Evolutionary conservation across 2,329 filamentous ascomycete genomes (phyloP), one percentile per base, ranked within the genome.

Genomic region (Dissoconium aciculare): DNA sequence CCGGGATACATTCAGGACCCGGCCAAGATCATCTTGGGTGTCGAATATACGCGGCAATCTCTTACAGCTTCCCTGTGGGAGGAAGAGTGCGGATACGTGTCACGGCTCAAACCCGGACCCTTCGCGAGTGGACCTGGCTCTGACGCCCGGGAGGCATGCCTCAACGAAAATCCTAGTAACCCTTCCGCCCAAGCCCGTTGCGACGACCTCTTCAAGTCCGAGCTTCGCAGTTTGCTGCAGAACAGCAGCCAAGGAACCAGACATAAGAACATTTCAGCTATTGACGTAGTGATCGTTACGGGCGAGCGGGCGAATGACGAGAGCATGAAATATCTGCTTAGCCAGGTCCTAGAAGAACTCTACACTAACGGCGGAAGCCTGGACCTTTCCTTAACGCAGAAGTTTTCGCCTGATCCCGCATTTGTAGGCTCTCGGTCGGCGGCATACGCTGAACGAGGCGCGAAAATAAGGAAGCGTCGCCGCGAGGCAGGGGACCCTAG

Each of bases 51-150:
- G 19, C 19, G 19, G 8, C 19, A 23, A n/a, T 8, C 19, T 23
- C 19, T 23, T 8, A 23, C n/a, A 8, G 19, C 19, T 8, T 8
- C 19, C 8, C 19, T 23, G 8, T 23, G 19, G 19, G 19, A 23
- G n/a, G 19, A 23, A 23, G 19, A 23, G n/a, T 23, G 19, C 19
- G 19, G 19, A n/a, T n/a, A n/a, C n/a, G n/a, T n/a, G n/a, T n/a
- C n/a, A n/a, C n/a, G n/a, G n/a, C n/a, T n/a, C n/a, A n/a, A n/a
- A n/a, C n/a, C n/a, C n/a, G 8, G 19, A 8, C n/a, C 19, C 19
- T n/a, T 23, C n/a, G 19, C 19, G 19, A n/a, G 8, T 23, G 8
- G 19, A n/a, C 8, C n/a, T 23, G 19, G 19, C n/a, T 23, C 19
- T n/a, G n/a, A n/a, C n/a, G n/a, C n/a, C n/a, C n/a, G n/a, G n/a